Base-by-base conservation (phyloP, 2,329 filamentous ascomycete species). In the Plenodomus tracheiphilus region DNA sequence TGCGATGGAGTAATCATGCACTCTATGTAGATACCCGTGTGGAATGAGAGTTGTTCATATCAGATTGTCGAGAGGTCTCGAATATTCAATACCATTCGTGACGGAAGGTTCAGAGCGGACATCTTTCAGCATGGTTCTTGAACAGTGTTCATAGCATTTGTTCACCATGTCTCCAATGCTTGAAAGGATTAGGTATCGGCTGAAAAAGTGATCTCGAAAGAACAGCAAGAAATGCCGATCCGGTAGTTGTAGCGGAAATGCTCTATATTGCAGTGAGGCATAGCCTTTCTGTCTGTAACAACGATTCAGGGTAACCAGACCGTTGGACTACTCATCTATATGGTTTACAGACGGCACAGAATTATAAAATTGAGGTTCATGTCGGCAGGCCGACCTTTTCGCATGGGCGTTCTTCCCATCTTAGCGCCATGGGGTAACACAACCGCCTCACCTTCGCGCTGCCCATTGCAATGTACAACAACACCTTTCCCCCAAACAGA, bases 1-100 rank as follows among this genome's bases (percentile, higher is more conserved):
- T 41, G 39, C 2, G 18, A 8, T 2, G 19, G 17, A 17, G 19
- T 21, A 16, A 9, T 15, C n/a, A 18, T n/a, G 18, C 36, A 19
- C 11, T n/a, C 36, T 38, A 13, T 36, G 38, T 50, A 43, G 36
- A 55, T 55, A 47, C 43, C 46, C 42, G 39, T 36, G 20, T 9
- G 17, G 18, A 17, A 39, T 16, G 37, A 32, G 28, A 32, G 28
- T 11, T 4, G 28, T 32, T 32, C 9, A 32, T 32, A 15, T 32
- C 28, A 32, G 13, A 11, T 15, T 32, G 28, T 11, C 7, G 28
- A 32, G 28, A 10, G 8, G 28, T 15, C 22, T 25, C 10, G 22
- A 25, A 25, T 5, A 25, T 25, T 25, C 6, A 25, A 25, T n/a
- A n/a, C n/a, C n/a, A n/a, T n/a, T n/a, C n/a, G n/a, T n/a, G n/a